Conservation (phyloP, 225 moss, liverwort and hornwort species). For the Bryum argenteum region DNA sequence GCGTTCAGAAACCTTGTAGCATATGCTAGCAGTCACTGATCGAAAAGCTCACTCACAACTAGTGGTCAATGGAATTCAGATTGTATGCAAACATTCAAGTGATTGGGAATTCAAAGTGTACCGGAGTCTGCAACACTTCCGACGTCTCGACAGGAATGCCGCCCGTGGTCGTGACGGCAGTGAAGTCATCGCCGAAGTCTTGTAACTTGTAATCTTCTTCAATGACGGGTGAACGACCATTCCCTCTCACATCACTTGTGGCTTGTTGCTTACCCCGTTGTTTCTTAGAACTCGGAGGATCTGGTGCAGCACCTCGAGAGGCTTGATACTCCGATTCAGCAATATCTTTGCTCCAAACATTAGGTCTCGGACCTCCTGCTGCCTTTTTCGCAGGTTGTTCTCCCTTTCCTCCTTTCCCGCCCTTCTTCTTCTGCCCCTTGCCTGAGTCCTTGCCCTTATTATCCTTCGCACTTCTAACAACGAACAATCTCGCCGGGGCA, state of each 20-base stretch:
- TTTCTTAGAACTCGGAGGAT: slow-evolving; percentile 33
- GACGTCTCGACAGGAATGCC: slow-evolving; percentile 43
- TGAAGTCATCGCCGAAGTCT: slow-evolving; percentile 32
- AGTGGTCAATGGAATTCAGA: background rate
- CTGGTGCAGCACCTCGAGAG: slow-evolving; percentile 27
- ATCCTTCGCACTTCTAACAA: slow-evolving; percentile 53
- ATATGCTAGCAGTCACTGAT: background rate
- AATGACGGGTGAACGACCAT: background rate
- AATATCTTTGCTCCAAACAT: slow-evolving; percentile 67
- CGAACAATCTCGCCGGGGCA: slow-evolving; percentile 21
- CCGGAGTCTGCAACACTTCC: slow-evolving; percentile 51
- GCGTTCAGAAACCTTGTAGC: background rate
- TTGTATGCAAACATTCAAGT: slow-evolving; percentile 13
- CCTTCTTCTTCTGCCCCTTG: slow-evolving; percentile 46
- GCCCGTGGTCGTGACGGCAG: slow-evolving; percentile 47
- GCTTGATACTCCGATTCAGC: slow-evolving; percentile 49
- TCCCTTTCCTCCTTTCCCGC: slow-evolving; percentile 38
- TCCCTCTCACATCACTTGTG: slow-evolving; percentile 25
- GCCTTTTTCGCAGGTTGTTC: slow-evolving; percentile 26
- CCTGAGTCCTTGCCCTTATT: slow-evolving; percentile 50
- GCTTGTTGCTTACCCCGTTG: slow-evolving; percentile 21
- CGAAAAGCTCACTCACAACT: slow-evolving; percentile 16
- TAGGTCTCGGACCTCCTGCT: slow-evolving; percentile 33
- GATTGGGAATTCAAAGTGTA: slow-evolving; percentile 25
- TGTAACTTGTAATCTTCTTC: slow-evolving; percentile 24